phyloP scores from a whole-genome alignment of 306 rosid species.

The Echinosophora koreensis region DNA sequence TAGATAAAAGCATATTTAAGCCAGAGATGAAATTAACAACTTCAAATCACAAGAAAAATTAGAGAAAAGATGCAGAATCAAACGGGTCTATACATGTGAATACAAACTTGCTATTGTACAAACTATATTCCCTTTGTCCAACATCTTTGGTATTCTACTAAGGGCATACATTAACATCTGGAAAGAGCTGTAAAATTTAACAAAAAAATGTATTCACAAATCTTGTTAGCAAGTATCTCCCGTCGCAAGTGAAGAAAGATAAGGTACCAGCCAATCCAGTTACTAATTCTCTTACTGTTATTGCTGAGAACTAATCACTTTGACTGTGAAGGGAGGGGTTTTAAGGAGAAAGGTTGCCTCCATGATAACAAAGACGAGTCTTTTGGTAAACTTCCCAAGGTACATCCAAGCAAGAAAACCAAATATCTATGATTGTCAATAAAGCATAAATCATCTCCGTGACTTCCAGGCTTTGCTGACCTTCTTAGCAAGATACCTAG shows the following conservation, averaged over 20 bases:
- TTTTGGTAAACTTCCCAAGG: constrained; percentile 28
- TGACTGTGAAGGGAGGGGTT: not conserved
- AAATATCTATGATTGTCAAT: not conserved
- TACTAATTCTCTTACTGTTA: not conserved
- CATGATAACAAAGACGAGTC: not conserved
- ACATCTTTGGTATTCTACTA: constrained; percentile 1
- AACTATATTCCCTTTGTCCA: constrained; percentile 25
- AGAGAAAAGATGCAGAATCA: not conserved
- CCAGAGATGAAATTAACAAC: not conserved
- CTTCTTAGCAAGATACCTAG: constrained; percentile 71
- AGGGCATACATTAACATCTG: not conserved
- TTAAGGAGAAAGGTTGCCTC: constrained; percentile 10
- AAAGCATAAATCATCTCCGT: constrained; percentile 53
- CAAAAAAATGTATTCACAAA: not conserved
- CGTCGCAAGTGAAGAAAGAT: not conserved
- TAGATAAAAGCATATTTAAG: no score
- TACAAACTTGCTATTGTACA: constrained; percentile 17
- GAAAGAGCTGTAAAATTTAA: constrained; percentile 20
- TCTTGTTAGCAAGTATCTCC: constrained; percentile 10
- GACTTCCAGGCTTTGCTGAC: constrained; percentile 87
- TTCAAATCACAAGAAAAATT: constrained; percentile 12
- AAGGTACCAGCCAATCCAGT: not conserved
- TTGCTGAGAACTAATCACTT: not conserved
- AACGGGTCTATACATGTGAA: constrained; percentile 36
- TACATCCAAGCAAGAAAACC: constrained; percentile 17